Base-by-base conservation (phyloP, 2,329 filamentous ascomycete species). In the Didymella sp. region DNA sequence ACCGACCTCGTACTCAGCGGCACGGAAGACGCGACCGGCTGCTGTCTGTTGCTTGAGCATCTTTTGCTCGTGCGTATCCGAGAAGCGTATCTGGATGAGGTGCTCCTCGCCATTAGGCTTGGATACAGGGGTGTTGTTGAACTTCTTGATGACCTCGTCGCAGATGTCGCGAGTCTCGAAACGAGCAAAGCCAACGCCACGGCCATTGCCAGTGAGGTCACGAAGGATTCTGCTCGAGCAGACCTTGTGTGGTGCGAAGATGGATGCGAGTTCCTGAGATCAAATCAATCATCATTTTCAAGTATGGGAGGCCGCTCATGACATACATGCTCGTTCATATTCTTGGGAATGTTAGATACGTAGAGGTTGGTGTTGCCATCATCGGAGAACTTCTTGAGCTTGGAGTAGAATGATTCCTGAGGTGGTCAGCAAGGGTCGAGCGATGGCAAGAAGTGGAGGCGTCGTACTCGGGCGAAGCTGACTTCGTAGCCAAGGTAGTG, bases 21-120 rank as follows among this genome's bases (percentile, higher is more conserved):
- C 95, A 58, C 95, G 91, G 80, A 96, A 98, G 72, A 96, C 92
- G 59, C 95, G 92, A 56, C 93, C 91, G 75, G 96, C 92, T 28
- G 95, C 92, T 38, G 94, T 98, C 74, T 97, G 90, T 63, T 95
- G 90, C 84, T 99, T 99, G 67, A 99, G 84, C 73, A 95, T 87
- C 82, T 99, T 99, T 78, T 99, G 95, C 61, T 94, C 90, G 52
- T 95, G 91, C 33, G 95, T 99, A 73, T 99, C 95, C 61, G 96
- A 94, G 76, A 96, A 99, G 64, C 95, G 93, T 67, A 99, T 92
- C 78, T 97, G 93, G 62, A 93, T 88, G 63, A 95, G 86, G 25
- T 89, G 87, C 70, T 96, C 91, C 30, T 90, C 87, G 37, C 90
- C 90, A 64, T 70, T 73, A 27, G 85, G 80, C 66, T 88, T 81